Conservation (phyloP, 139 green algal species). For the Coccomyxa sp. region DNA sequence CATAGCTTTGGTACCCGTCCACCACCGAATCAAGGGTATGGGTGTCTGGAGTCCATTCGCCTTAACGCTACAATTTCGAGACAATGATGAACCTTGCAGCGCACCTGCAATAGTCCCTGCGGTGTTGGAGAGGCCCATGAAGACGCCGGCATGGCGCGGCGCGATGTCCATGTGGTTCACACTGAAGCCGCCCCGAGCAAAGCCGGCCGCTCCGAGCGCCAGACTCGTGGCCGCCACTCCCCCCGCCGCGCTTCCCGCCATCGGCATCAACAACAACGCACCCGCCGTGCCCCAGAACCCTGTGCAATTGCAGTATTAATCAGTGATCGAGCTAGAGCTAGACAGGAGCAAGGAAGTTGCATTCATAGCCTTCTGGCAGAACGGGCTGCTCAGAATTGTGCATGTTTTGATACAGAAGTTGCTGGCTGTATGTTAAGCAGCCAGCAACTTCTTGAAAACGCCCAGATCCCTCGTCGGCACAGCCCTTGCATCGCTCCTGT, state of each 20-base stretch:
- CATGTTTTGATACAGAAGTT: no score
- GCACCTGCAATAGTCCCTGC: constrained; percentile 68
- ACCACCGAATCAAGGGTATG: no score
- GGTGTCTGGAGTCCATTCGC: neutral
- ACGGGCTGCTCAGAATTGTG: no score
- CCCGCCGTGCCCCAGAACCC: constrained; percentile 54
- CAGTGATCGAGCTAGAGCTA: neutral
- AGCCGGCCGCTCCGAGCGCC: constrained; percentile 42
- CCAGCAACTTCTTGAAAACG: no score
- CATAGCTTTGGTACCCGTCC: no score
- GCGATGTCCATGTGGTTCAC: constrained; percentile 99
- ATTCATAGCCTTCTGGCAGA: no score
- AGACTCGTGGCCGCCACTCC: constrained; percentile 43
- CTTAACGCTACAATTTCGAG: neutral
- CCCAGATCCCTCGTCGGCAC: no score
- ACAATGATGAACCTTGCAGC: neutral
- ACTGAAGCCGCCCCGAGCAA: constrained; percentile 88
- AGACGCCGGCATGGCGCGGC: constrained; percentile 84
- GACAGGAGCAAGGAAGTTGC: no score
- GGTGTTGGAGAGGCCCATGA: constrained; percentile 87
- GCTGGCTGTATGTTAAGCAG: no score
- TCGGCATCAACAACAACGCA: constrained; percentile 72
- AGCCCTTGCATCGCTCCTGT: no score
- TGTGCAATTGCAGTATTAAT: neutral
- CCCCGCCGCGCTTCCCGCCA: constrained; percentile 12